Evolutionary conservation across 768 basidiomycete genomes (phyloP).

Genomic region (Kwoniella shandongensis): DNA sequence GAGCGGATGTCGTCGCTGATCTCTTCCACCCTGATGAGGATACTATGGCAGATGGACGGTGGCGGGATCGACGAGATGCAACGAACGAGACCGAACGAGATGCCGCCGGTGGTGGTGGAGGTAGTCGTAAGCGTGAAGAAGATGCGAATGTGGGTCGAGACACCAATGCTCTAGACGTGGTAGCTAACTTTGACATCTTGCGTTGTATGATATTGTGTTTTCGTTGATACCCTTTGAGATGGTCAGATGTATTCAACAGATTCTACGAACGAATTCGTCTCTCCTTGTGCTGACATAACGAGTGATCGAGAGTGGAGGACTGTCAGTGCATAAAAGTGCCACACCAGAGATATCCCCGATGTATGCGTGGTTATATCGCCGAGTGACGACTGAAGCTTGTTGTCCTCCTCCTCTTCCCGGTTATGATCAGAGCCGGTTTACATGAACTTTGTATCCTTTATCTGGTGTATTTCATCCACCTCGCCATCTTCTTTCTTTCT

Average conservation of each 20-base stretch:
- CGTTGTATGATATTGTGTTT: not conserved
- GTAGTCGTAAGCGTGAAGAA: conserved; percentile 11
- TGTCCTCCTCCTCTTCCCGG: not conserved
- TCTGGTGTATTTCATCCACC: not conserved
- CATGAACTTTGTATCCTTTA: too few species aligned
- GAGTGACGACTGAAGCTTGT: not conserved
- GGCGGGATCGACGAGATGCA: not conserved
- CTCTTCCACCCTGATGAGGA: not conserved
- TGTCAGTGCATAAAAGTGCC: too few species aligned
- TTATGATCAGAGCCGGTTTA: not conserved
- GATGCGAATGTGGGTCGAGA: conserved; percentile 25
- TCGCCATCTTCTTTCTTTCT: not conserved
- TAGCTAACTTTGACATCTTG: conserved; percentile 1
- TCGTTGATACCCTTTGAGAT: not conserved
- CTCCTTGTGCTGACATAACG: conserved; percentile 4
- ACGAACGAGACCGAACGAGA: not conserved
- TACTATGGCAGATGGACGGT: not conserved
- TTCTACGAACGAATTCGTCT: not conserved
- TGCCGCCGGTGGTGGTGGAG: not conserved
- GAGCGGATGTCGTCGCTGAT: conserved; percentile 16
- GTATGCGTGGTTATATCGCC: not conserved
- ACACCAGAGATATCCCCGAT: not conserved
- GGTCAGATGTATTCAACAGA: not conserved
- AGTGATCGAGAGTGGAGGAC: not conserved
- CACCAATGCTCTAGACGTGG: conserved; percentile 2